Conservation (phyloP, 371 early-diverging fungal genomes). For the Mucor indicus region DNA sequence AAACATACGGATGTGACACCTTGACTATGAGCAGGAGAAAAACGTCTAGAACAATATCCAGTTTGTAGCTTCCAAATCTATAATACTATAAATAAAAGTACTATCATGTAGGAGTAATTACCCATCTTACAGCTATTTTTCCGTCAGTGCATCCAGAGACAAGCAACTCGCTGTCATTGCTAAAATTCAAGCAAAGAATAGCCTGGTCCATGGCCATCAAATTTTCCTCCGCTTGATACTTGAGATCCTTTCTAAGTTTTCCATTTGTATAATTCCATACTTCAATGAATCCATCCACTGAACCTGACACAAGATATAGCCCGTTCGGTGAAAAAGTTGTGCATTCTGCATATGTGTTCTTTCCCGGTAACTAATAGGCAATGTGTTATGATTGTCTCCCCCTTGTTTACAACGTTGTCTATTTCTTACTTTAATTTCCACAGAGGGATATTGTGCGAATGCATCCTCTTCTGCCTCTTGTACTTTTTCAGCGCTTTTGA, state of each 20-base stretch:
- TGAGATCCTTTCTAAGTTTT: constrained; percentile 84
- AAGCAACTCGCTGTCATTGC: constrained; percentile 73
- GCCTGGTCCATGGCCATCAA: constrained; percentile 93
- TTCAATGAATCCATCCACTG: constrained; percentile 92
- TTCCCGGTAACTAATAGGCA: constrained; percentile 71
- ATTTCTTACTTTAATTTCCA: constrained; percentile 68
- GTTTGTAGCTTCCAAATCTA: constrained; percentile 76
- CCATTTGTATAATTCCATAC: constrained; percentile 92
- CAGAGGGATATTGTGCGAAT: constrained; percentile 60
- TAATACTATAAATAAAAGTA: constrained; percentile 7
- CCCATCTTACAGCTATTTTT: constrained; percentile 63
- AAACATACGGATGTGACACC: constrained; percentile 84
- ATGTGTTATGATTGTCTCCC: neutral
- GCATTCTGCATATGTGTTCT: constrained; percentile 81
- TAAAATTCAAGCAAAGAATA: constrained; percentile 75
- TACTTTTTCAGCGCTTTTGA: constrained; percentile 61
- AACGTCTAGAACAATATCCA: constrained; percentile 72
- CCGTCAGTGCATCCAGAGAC: constrained; percentile 90
- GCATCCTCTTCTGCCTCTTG: constrained; percentile 69
- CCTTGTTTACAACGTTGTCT: neutral
- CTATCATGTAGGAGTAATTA: neutral
- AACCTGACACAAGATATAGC: constrained; percentile 83
- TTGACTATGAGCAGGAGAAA: constrained; percentile 82
- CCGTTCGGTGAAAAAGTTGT: constrained; percentile 85
- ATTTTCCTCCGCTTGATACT: constrained; percentile 89